These are phyloP conservation scores for Colletotrichum aenigma DNA, from an alignment of 2,329 filamentous ascomycete genomes.

Conservation along the genomic window DNA sequence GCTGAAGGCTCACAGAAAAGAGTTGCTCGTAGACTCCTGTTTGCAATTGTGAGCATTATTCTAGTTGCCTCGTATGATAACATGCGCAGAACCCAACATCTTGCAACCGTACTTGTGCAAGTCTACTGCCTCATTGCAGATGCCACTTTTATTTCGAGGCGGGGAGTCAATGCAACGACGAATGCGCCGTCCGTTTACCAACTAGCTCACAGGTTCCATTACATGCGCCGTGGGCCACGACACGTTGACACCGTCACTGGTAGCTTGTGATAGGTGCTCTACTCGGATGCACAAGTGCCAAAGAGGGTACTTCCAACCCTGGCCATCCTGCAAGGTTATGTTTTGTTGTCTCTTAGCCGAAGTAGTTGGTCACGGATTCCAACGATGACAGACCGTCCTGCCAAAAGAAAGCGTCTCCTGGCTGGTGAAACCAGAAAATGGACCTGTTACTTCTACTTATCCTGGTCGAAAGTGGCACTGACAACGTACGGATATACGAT, in stretches of 20 bases:
- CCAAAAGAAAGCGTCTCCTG: background rate
- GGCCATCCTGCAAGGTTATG: background rate
- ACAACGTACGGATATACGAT: background rate
- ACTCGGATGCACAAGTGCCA: background rate
- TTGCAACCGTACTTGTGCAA: background rate
- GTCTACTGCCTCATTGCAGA: background rate
- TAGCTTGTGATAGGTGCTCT: background rate
- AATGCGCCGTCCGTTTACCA: background rate
- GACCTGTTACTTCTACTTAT: background rate
- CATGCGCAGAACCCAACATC: background rate
- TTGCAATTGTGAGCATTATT: background rate
- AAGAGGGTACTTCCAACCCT: background rate
- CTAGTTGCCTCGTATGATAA: background rate
- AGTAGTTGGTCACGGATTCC: background rate
- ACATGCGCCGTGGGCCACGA: background rate
- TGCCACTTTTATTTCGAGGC: background rate
- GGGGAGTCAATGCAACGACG: background rate
- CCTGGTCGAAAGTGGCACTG: background rate
- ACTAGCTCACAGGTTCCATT: background rate
- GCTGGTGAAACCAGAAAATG: background rate
- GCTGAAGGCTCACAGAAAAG: background rate
- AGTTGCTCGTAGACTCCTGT: background rate
- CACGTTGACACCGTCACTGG: background rate
- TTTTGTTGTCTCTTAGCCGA: background rate
- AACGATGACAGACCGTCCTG: background rate